Conservation (phyloP, 2,329 filamentous ascomycete genomes). For the Plenodomus biglobosus region DNA sequence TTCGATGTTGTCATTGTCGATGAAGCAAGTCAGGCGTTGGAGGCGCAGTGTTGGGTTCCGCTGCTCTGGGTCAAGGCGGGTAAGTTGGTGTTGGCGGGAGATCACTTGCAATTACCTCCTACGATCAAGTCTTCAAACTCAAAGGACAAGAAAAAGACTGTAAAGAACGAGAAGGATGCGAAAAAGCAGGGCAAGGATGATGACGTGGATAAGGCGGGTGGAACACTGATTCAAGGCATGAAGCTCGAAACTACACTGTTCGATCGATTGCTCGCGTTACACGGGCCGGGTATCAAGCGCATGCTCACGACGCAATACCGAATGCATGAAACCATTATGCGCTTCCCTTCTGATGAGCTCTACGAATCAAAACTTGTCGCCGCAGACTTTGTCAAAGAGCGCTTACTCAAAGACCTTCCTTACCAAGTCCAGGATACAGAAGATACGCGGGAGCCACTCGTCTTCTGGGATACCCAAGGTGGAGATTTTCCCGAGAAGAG, state of each 20-base stretch:
- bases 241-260: slow-evolving; percentile 89
- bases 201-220: slow-evolving; percentile 38
- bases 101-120: slow-evolving; percentile 90
- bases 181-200: slow-evolving; percentile 28
- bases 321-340: slow-evolving; percentile 96
- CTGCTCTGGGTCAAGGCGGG: slow-evolving; percentile 68
- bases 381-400: slow-evolving; percentile 72
- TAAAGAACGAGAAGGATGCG: slow-evolving; percentile 48
- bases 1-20: slow-evolving; percentile 97
- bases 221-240: slow-evolving; percentile 47
- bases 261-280: slow-evolving; percentile 78
- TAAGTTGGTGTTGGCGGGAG: slow-evolving; percentile 89
- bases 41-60: slow-evolving; percentile 97
- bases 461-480: slow-evolving; percentile 96
- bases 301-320: slow-evolving; percentile 98
- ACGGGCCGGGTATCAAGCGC: slow-evolving; percentile 81
- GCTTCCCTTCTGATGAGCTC: slow-evolving; percentile 84
- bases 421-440: slow-evolving; percentile 80
- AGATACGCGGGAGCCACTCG: slow-evolving; percentile 81
- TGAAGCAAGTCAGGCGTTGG: slow-evolving; percentile 91
- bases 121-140: slow-evolving; percentile 78
- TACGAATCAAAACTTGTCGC: slow-evolving; percentile 83
- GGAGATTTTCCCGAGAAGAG: slow-evolving; percentile 84
- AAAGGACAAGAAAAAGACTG: slow-evolving; percentile 43
- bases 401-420: slow-evolving; percentile 74